phyloP scores from a whole-genome alignment of 2,329 filamentous ascomycete genomes.

The Sporothrix humicola region DNA sequence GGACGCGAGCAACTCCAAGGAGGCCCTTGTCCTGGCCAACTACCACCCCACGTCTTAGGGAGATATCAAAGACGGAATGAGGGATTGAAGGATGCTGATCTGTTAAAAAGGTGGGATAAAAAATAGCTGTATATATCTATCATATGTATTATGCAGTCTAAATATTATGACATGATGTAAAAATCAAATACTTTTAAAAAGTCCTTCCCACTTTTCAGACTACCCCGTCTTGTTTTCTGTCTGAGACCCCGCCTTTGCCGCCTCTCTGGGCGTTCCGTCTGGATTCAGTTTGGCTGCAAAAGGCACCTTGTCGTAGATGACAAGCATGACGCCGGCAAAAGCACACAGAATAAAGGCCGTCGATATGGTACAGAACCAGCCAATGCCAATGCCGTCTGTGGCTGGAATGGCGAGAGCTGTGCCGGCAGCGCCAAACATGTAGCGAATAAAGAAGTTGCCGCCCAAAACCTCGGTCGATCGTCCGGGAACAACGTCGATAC shows the following conservation, averaged over 20 bases:
- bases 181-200: neutral
- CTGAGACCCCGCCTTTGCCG: neutral
- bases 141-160: neutral
- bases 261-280: slow-evolving; percentile 3
- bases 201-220: rapidly evolving
- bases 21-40: slow-evolving; percentile 42
- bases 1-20: slow-evolving; percentile 41
- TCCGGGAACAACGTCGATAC: slow-evolving; percentile 70
- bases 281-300: slow-evolving; percentile 14
- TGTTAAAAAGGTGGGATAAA: neutral
- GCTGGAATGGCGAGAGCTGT: slow-evolving; percentile 75
- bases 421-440: slow-evolving; percentile 72
- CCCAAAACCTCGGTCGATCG: slow-evolving; percentile 74
- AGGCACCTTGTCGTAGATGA: slow-evolving; percentile 31
- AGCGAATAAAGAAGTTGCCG: slow-evolving; percentile 78
- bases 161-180: neutral
- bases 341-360: slow-evolving; percentile 18
- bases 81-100: neutral
- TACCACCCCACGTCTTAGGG: slow-evolving; percentile 36
- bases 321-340: slow-evolving; percentile 26
- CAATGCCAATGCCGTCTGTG: slow-evolving; percentile 73
- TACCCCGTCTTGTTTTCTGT: neutral
- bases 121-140: neutral
- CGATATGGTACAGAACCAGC: slow-evolving; percentile 64
- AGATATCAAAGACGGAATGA: no score